Evolutionary conservation across 331 rosid species (phyloP), one percentile per base, ranked within the genome.

Genomic region (Malus hybrid): DNA sequence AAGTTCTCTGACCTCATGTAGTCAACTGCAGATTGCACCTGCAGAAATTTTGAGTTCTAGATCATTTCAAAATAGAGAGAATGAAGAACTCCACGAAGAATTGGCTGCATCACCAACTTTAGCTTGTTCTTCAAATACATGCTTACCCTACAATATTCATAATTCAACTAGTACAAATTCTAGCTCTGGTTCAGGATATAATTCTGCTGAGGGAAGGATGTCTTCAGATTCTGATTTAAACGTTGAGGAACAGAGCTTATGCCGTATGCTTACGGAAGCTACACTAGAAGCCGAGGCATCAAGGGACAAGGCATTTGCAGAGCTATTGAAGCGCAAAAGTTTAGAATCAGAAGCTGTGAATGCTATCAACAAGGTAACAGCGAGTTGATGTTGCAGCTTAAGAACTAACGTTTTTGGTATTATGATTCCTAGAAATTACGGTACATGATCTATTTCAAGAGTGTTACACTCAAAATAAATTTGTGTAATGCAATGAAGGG

Each of bases 291-390:
- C 83, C 3, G 88, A 86, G 81, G 80, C 75, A 24, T 86, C 84
- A 5, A 79, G 56, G 63, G 81, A 78, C 7, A 87, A 87, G 66
- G 86, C 85, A 55, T 67, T 72, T 48, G 65, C 73, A 7, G 87
- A 79, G 81, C 67, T 81, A 56, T 57, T 66, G 3, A 87, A 77
- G 73, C 50, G 88, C 74, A 80, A 74, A 77, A 79, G 79, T 78
- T 80, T 87, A 83, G 97, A 89, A 86, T 74, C 64, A 16, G 80
- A 85, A 75, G 96, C 97, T 36, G 64, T 77, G 53, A 88, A 84
- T 63, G 86, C 88, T 75, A 82, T 91, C 36, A 76, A 74, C 61
- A 89, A 88, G 93, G 98, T 91, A 81, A 80, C 57, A 66, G 71
- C 74, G 57, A 62, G 6, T 76, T 58, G 28, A 66, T 62, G 62